These are phyloP conservation scores for Trichomonas gallinae DNA, from an alignment of 208 protist species.

Conservation along the genomic window DNA sequence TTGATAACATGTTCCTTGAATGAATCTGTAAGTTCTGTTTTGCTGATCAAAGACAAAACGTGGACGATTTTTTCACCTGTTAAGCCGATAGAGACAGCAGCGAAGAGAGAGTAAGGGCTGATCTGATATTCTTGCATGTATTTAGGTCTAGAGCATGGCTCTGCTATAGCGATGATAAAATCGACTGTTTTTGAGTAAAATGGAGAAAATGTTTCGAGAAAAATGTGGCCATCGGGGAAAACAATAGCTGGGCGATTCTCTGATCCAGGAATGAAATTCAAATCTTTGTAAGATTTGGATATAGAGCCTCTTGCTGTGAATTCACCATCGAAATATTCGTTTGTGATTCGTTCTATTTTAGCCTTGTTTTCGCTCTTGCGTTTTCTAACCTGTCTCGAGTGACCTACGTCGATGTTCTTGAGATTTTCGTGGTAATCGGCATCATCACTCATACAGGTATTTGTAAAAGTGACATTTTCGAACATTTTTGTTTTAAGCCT, in stretches of 20 bases:
- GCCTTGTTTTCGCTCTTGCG: too few species aligned
- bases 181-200: slow-evolving; percentile 59
- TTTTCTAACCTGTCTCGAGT: too few species aligned
- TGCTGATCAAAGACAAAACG: slow-evolving; percentile 51
- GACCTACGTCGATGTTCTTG: too few species aligned
- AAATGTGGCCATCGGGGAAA: slow-evolving; percentile 52
- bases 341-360: too few species aligned
- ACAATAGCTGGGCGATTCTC: slow-evolving; percentile 45
- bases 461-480: too few species aligned
- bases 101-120: slow-evolving; percentile 83
- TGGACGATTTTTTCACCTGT: slow-evolving; percentile 60
- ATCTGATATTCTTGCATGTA: slow-evolving; percentile 89
- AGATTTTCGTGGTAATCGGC: too few species aligned
- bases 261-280: too few species aligned
- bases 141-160: slow-evolving; percentile 71
- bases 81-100: slow-evolving; percentile 78
- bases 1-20: slow-evolving; percentile 45
- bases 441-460: too few species aligned
- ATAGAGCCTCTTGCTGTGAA: too few species aligned
- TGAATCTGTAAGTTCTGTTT: slow-evolving; percentile 37
- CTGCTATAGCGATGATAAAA: slow-evolving; percentile 74
- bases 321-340: too few species aligned
- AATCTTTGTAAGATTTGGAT: too few species aligned
- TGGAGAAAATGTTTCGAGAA: slow-evolving; percentile 56
- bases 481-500: too few species aligned